These are phyloP conservation scores for Ophiostoma australiae DNA, from an alignment of 2,329 filamentous ascomycete genomes.

Conservation along the genomic window DNA sequence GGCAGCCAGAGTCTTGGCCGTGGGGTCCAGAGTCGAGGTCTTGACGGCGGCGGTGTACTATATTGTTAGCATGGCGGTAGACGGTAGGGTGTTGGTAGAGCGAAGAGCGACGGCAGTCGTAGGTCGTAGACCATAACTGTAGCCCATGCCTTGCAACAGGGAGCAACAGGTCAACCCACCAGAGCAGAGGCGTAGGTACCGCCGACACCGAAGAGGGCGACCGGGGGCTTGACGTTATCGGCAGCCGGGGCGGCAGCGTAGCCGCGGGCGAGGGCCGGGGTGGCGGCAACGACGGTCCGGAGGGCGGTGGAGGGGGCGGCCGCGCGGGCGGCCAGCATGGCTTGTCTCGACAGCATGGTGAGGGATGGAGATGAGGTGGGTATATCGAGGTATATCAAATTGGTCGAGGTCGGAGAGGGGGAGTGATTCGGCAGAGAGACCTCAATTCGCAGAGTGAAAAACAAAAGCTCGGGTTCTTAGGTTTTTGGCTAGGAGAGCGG, in stretches of 20 bases:
- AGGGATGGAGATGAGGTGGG: conserved; percentile 25
- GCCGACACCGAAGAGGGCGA: conserved; percentile 91
- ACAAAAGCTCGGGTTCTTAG: conserved; percentile 27
- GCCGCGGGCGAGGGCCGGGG: conserved; percentile 74
- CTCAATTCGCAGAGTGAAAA: conserved; percentile 21
- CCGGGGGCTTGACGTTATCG: conserved; percentile 70
- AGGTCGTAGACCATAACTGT: background rate
- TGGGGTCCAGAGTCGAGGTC: conserved; percentile 76
- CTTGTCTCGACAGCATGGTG: conserved; percentile 58
- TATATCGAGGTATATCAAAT: background rate
- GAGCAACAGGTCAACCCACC: conserved; percentile 56
- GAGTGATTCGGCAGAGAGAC: conserved; percentile 14
- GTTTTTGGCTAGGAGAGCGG: conserved; percentile 27
- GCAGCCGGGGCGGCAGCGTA: conserved; percentile 68
- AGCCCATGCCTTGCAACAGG: too few relatives aligned
- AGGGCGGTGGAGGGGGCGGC: conserved; percentile 47
- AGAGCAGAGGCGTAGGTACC: conserved; percentile 97
- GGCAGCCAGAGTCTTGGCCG: conserved; percentile 69
- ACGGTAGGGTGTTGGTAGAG: background rate
- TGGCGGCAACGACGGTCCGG: conserved; percentile 53
- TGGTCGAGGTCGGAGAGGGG: conserved; percentile 6
- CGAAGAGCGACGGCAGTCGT: background rate
- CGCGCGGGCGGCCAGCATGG: conserved; percentile 47
- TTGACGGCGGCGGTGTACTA: conserved; percentile 97
- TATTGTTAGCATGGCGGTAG: background rate